These are phyloP conservation scores for Erodium maritimum DNA, from an alignment of 345 rosid genomes.

Conservation along the genomic window DNA sequence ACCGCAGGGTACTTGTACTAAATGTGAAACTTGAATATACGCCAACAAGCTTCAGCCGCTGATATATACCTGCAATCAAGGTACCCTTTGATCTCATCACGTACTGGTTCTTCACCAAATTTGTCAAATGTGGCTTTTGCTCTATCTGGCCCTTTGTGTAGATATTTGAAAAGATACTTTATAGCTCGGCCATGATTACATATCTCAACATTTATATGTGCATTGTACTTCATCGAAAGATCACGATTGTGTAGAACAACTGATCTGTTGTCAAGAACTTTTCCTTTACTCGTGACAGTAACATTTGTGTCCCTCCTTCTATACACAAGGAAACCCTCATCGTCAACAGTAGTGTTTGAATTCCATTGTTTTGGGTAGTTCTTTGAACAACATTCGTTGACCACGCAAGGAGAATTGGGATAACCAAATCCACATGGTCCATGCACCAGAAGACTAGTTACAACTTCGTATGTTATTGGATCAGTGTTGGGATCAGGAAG, in stretches of 20 bases:
- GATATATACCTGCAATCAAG: no score
- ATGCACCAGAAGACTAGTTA: background rate
- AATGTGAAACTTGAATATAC: background rate
- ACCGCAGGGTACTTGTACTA: background rate
- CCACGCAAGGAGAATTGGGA: background rate
- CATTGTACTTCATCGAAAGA: background rate
- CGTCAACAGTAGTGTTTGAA: no score
- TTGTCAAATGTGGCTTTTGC: background rate
- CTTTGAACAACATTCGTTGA: no score
- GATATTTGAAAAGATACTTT: no score
- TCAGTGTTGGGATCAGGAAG: background rate
- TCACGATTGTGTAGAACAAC: slow-evolving; percentile 1
- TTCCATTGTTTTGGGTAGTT: no score
- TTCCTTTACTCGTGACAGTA: no score
- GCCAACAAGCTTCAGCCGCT: background rate
- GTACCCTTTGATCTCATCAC: background rate
- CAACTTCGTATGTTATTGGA: background rate
- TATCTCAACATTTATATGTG: no score
- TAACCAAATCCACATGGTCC: slow-evolving; percentile 2
- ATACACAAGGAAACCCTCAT: no score
- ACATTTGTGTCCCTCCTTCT: no score
- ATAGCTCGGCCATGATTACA: background rate
- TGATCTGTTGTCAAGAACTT: background rate
- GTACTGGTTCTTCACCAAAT: background rate
- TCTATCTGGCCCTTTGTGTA: slow-evolving; percentile 1